A percentile compares a stretch with the other conserved stretches of the same genome.
Conservation (phyloP, 1,284 basidiomycete species). For the Boletus austroedulis region DNA sequence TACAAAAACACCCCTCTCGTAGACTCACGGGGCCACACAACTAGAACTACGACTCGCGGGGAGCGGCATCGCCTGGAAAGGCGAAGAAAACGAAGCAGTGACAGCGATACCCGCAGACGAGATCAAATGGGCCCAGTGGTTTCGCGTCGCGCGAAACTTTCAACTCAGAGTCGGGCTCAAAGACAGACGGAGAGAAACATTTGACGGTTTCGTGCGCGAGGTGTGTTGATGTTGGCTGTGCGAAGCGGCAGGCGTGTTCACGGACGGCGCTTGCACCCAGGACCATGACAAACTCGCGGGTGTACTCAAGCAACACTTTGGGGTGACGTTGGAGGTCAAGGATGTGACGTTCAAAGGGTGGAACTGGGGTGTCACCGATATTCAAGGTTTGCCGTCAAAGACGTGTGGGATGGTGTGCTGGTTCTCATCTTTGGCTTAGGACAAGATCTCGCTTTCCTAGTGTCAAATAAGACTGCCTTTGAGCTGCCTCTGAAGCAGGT, state of each 20-base stretch:
- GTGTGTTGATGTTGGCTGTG: constrained; percentile 40
- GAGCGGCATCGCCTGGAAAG: constrained; percentile 92
- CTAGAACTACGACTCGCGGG: constrained; percentile 85
- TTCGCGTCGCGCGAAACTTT: constrained; percentile 88
- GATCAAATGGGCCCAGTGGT: constrained; percentile 88
- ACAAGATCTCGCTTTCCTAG: constrained; percentile 85
- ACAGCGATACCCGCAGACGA: constrained; percentile 69
- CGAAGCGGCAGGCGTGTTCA: constrained; percentile 4
- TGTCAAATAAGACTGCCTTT: constrained; percentile 89
- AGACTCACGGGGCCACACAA: constrained; percentile 4
- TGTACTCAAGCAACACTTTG: constrained; percentile 85
- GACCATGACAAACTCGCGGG: constrained; percentile 78
- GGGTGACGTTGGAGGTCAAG: constrained; percentile 78
- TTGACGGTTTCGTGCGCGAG: constrained; percentile 93
- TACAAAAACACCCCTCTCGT: background rate
- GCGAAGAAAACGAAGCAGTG: constrained; percentile 61
- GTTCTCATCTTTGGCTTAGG: constrained; percentile 46
- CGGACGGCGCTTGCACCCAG: constrained; percentile 39
- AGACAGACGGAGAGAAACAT: constrained; percentile 76
- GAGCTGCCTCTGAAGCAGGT: constrained; percentile 87
- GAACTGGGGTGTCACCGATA: constrained; percentile 98
- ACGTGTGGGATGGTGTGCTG: background rate
- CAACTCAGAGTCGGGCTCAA: constrained; percentile 84
- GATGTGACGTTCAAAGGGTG: constrained; percentile 93
- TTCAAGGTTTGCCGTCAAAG: constrained; percentile 65